These are phyloP conservation scores for Tylopilus orsonianus DNA, from an alignment of 1,284 basidiomycete genomes.

Conservation along the genomic window DNA sequence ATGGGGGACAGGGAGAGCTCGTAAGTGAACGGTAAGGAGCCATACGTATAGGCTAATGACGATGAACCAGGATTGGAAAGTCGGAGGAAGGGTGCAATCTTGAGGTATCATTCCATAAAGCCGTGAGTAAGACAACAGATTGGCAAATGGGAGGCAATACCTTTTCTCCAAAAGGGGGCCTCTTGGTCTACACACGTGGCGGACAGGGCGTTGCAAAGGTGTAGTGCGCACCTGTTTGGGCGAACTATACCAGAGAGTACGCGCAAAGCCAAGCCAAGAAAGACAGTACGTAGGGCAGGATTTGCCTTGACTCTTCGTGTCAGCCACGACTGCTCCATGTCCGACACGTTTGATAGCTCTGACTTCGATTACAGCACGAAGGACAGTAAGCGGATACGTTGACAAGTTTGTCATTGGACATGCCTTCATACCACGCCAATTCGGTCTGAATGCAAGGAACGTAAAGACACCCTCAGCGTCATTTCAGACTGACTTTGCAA, in stretches of 20 bases:
- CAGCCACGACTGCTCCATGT: constrained; percentile 49
- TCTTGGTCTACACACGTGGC: no score
- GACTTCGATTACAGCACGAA: constrained; percentile 10
- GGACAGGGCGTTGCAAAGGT: constrained; percentile 64
- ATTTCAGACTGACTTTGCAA: no score
- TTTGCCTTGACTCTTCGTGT: constrained; percentile 55
- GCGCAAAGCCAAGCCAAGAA: constrained; percentile 52
- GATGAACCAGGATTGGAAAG: no score
- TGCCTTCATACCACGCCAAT: constrained; percentile 6
- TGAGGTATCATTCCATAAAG: background rate
- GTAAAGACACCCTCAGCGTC: no score
- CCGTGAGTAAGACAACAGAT: constrained; percentile 2
- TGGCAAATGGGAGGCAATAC: constrained; percentile 36
- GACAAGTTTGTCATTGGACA: constrained; percentile 8
- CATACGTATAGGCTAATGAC: constrained; percentile 95
- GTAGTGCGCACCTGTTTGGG: constrained; percentile 59
- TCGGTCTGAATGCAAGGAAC: constrained; percentile 14
- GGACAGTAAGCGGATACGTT: constrained; percentile 13
- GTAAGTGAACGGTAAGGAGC: constrained; percentile 85
- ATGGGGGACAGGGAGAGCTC: constrained; percentile 72
- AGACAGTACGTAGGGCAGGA: constrained; percentile 47
- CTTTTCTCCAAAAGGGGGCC: constrained; percentile 62
- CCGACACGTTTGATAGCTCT: constrained; percentile 1
- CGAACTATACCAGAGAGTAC: constrained; percentile 59
- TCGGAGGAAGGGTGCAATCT: no score